Evolutionary conservation across 768 basidiomycete genomes (phyloP).

Genomic region (Amanita exitialis): DNA sequence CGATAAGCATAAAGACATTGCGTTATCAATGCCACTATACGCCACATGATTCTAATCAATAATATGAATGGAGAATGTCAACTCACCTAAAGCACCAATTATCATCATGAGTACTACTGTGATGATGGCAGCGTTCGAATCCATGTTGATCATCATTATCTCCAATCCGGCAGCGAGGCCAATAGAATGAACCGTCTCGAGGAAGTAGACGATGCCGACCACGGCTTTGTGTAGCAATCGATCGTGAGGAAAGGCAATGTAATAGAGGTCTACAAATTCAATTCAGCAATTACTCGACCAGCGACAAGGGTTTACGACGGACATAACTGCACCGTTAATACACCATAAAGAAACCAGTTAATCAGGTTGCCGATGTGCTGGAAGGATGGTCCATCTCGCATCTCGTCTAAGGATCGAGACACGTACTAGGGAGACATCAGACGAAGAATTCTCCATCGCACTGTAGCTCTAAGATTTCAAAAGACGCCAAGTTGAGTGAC

Average conservation of each 20-base stretch:
- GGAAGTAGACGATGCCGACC: conserved; percentile 9
- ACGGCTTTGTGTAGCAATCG: conserved; percentile 6
- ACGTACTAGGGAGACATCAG: background rate
- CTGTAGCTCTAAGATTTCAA: background rate
- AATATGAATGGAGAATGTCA: background rate
- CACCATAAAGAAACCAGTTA: conserved; percentile 12
- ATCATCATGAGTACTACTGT: background rate
- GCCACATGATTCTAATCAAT: background rate
- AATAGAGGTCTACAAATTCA: conserved; percentile 10
- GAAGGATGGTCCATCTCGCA: background rate
- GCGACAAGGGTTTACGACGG: background rate
- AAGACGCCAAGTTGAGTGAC: no score
- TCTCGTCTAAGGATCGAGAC: background rate
- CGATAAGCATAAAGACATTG: conserved; percentile 3
- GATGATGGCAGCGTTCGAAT: background rate
- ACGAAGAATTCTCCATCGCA: background rate
- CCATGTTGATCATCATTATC: conserved; percentile 1
- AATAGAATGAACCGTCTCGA: conserved; percentile 10
- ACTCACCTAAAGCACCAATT: background rate
- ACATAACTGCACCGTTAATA: conserved; percentile 13
- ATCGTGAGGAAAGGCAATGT: conserved; percentile 12
- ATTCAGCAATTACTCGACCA: background rate
- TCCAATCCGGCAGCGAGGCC: background rate
- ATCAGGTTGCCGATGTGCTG: conserved; percentile 12
- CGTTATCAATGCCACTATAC: background rate